These are phyloP conservation scores for Talaromyces marneffei DNA, from an alignment of 2,329 filamentous ascomycete genomes.

Conservation along the genomic window DNA sequence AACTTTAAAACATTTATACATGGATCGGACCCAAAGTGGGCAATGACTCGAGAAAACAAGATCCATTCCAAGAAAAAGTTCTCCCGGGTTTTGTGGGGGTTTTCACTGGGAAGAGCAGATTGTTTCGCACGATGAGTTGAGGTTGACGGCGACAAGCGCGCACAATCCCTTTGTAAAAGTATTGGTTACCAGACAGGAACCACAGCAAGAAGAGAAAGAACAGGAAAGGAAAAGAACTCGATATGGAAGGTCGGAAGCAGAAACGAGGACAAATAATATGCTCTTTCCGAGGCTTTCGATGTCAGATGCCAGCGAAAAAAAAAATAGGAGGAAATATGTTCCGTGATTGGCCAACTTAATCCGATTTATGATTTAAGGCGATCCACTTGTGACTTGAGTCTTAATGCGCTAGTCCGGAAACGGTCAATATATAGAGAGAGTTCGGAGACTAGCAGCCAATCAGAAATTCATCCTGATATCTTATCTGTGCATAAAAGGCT, in stretches of 20 bases:
- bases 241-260: not conserved
- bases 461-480: not conserved
- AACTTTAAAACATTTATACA: not conserved
- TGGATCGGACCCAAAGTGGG: not conserved
- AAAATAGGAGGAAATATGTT: not conserved
- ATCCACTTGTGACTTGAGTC: too few relatives aligned
- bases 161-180: not conserved
- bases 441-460: not conserved
- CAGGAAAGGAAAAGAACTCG: not conserved
- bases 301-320: not conserved
- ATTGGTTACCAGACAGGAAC: not conserved
- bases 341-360: not conserved
- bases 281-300: too few relatives aligned
- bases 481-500: not conserved
- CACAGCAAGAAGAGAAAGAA: not conserved
- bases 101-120: too few relatives aligned
- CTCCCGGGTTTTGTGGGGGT: not conserved
- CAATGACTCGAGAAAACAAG: constrained; percentile 3
- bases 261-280: not conserved
- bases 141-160: too few relatives aligned
- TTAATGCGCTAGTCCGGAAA: not conserved
- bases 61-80: not conserved
- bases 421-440: not conserved
- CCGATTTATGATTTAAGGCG: not conserved
- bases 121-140: too few relatives aligned